Evolutionary conservation across 2,329 filamentous ascomycete species (phyloP), one percentile per base, ranked within the genome.

Genomic region (Myriosclerotinia curreyana): DNA sequence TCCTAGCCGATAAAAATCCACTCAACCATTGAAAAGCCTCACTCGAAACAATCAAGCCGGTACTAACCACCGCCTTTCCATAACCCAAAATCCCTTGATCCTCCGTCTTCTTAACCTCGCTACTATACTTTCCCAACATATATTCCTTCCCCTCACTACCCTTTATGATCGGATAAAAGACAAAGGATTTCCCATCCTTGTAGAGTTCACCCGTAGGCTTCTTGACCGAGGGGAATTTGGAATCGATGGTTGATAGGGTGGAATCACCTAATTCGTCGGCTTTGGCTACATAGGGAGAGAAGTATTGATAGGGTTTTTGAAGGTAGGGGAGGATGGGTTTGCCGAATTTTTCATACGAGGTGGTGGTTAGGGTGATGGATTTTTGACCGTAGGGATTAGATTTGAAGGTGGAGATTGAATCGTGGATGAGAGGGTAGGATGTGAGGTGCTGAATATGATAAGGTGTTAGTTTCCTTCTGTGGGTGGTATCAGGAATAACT

Each of bases 281-380:
- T 76, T 88, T 91, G 75, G 86, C 81, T 69, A 96, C 84, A 78
- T 97, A 97, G 0, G 94, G 93, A 60, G 87, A 87, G 68, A 96
- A 84, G 76, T 91, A 95, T 74, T 85, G 82, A 80, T 92, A 94
- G 44, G 93, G 92, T 71, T 84, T 90, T 72, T 86, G 78, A 71
- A 97, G 80, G 78, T 91, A 92, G 36, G 91, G 90, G 63, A 94
- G 79, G 68, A 96, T 79, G 25, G 92, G 91, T 70, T 87, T 88
- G 75, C 89, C 88, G 73, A 96, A 83, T 20, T 64, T 66, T 12
- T 66, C 65, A 62, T 68, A 67, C 6, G 60, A 54, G 17, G 64
- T 48, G 3, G 52, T 28, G 22, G 69, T 68, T 3, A 70, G 34
- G 28, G 62, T 82, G 75, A 97, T 80, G 51, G 92, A 93, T 79